Evolutionary conservation across 2,329 filamentous ascomycete species (phyloP).

Genomic region (Xylariales sp.): DNA sequence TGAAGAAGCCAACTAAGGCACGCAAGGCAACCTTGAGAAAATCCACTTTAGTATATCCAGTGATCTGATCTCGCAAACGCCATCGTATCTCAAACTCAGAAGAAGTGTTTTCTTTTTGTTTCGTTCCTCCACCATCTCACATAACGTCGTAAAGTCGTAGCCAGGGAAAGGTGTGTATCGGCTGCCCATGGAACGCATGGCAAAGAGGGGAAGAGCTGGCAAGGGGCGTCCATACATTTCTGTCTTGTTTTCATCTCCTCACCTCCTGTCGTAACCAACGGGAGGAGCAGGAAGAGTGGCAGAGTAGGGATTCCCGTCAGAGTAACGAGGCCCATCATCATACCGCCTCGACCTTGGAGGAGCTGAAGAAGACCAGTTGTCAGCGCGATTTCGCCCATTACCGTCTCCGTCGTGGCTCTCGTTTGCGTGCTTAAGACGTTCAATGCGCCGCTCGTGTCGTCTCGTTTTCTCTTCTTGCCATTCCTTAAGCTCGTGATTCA

Average conservation of each 20-base stretch:
- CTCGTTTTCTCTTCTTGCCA: constrained; percentile 45
- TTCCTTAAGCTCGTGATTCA: constrained; percentile 42
- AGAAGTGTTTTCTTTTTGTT: no score
- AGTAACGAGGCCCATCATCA: constrained; percentile 41
- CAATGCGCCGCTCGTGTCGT: constrained; percentile 44
- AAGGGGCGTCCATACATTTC: constrained; percentile 10
- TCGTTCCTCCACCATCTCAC: constrained; percentile 11
- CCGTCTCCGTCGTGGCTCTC: no score
- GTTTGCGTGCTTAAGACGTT: constrained; percentile 28
- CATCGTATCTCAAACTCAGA: neutral
- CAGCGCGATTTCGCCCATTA: constrained; percentile 35
- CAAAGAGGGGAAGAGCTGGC: constrained; percentile 1
- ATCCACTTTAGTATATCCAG: constrained; percentile 5
- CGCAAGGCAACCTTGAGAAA: constrained; percentile 1
- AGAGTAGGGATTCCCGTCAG: constrained; percentile 43
- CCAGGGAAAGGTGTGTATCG: constrained; percentile 10
- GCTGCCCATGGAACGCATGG: neutral
- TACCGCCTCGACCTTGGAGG: constrained; percentile 33
- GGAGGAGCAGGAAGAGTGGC: constrained; percentile 38
- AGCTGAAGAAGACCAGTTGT: constrained; percentile 40
- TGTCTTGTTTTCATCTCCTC: constrained; percentile 13
- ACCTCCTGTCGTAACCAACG: constrained; percentile 32
- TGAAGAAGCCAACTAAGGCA: constrained; percentile 10
- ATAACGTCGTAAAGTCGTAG: constrained; percentile 22
- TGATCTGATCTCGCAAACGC: constrained; percentile 11